Evolutionary conservation across 495 filamentous ascomycete species (phyloP).

Genomic region (Copromyces sp.): DNA sequence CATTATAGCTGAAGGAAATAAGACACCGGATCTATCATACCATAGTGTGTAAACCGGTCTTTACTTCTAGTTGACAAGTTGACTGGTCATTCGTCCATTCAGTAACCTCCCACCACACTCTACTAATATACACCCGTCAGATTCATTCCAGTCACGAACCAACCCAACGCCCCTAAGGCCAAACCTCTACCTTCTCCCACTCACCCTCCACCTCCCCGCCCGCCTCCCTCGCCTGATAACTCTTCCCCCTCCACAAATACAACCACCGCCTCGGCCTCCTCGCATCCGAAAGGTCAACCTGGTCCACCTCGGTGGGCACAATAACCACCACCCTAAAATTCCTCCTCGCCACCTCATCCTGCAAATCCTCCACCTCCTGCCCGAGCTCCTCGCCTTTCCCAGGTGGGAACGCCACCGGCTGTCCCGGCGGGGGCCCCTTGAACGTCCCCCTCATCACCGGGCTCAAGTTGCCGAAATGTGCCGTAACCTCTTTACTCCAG

Average conservation of each 20-base stretch:
- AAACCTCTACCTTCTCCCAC: slow-evolving; percentile 74
- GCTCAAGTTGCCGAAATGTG: slow-evolving; percentile 77
- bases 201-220: slow-evolving; percentile 36
- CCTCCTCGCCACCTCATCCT: slow-evolving; percentile 55
- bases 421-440: slow-evolving; percentile 65
- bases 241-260: slow-evolving; percentile 45
- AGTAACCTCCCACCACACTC: background rate
- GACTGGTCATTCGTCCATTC: background rate
- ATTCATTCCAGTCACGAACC: background rate
- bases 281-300: slow-evolving; percentile 58
- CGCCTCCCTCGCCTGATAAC: slow-evolving; percentile 14
- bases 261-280: slow-evolving; percentile 53
- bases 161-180: slow-evolving; percentile 47
- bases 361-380: slow-evolving; percentile 55
- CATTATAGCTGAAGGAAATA: background rate
- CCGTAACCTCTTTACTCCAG: slow-evolving; percentile 64
- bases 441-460: slow-evolving; percentile 75
- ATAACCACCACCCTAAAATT: slow-evolving; percentile 87
- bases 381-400: slow-evolving; percentile 46
- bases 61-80: background rate
- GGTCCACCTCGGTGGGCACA: slow-evolving; percentile 69
- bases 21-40: background rate
- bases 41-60: background rate
- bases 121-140: background rate
- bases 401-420: slow-evolving; percentile 36